These are phyloP conservation scores for Coemansia asiatica DNA, from an alignment of 192 early-diverging fungal species.

Conservation along the genomic window DNA sequence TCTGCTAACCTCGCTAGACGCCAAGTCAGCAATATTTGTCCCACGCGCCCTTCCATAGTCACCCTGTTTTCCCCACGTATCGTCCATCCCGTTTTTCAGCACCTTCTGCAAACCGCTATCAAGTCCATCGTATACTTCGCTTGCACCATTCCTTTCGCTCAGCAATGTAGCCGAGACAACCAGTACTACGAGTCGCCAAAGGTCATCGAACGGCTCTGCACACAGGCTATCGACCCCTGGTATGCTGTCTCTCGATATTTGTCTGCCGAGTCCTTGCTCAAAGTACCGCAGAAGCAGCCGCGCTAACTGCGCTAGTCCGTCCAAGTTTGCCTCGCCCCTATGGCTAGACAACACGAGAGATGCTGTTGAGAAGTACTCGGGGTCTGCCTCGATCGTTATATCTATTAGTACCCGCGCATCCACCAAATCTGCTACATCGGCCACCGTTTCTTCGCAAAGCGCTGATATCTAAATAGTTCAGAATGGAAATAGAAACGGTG, in stretches of 20 bases:
- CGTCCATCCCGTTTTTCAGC: constrained; percentile 29
- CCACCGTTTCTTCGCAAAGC: constrained; percentile 23
- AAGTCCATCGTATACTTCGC: constrained; percentile 20
- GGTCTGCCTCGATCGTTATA: constrained; percentile 39
- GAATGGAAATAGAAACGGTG: background rate
- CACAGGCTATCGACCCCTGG: constrained; percentile 35
- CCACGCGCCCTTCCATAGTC: background rate
- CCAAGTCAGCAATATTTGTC: background rate
- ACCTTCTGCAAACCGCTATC: constrained; percentile 16
- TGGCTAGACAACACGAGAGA: constrained; percentile 40
- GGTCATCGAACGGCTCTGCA: constrained; percentile 36
- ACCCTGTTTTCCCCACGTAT: constrained; percentile 22
- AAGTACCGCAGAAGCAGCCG: constrained; percentile 43
- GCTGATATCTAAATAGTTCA: constrained; percentile 26
- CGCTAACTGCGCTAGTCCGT: constrained; percentile 48
- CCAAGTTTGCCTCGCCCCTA: constrained; percentile 33
- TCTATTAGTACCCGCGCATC: constrained; percentile 43
- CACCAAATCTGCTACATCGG: constrained; percentile 24
- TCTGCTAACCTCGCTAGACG: constrained; percentile 2
- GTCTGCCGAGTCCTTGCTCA: constrained; percentile 27
- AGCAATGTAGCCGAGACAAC: constrained; percentile 45
- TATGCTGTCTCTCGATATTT: constrained; percentile 29
- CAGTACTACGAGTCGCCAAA: constrained; percentile 43
- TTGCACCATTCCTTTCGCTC: constrained; percentile 41
- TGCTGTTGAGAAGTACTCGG: constrained; percentile 47